Evolutionary conservation across 805 yeast genomes (phyloP), one percentile per base, ranked within the genome.

Genomic region (Blastobotrys attinorum): DNA sequence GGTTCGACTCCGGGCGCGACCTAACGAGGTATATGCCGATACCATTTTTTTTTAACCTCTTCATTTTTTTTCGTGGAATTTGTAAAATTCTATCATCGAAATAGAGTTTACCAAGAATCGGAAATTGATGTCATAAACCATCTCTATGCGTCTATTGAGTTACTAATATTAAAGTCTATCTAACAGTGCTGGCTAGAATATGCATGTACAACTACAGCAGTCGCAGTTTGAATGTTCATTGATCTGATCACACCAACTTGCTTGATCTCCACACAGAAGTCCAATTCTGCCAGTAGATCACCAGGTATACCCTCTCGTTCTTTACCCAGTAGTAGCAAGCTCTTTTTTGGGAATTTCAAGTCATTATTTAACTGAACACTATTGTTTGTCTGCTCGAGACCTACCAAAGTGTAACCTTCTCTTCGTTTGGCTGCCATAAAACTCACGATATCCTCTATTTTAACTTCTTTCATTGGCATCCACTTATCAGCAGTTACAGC

Each of bases 171-270:
- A 8, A 13, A 25, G n/a, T 3, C 35, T 22, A 27, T 7, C 33
- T 37, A 52, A 57, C 82, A 77, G 54, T 80, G 81, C 55, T 80
- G 85, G 16, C 72, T 60, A 1, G 94, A 79, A 56, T 90, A 89
- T 0, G 96, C 92, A 62, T 89, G 95, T 4, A 88, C 96, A 41
- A 89, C 77, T 17, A 89, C 88, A 0, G 97, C 97, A 0, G 97
- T 81, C 1, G 97, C 97, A 0, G 97, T 89, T 65, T 89, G 97
- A 48, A 89, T 89, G 57, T 89, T 89, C 97, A 89, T 89, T 1
- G 96, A 88, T 52, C 97, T 72, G 33, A 90, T 79, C 15, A 89
- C 88, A 13, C 97, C 97, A 33, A 78, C 81, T 59, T 89, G 97
- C 58, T 87, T 85, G 53, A 89, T 89, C 57, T 89, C 96, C 33